Evolutionary conservation across 2,329 filamentous ascomycete species (phyloP).

Genomic region (Huntiella abstrusa): DNA sequence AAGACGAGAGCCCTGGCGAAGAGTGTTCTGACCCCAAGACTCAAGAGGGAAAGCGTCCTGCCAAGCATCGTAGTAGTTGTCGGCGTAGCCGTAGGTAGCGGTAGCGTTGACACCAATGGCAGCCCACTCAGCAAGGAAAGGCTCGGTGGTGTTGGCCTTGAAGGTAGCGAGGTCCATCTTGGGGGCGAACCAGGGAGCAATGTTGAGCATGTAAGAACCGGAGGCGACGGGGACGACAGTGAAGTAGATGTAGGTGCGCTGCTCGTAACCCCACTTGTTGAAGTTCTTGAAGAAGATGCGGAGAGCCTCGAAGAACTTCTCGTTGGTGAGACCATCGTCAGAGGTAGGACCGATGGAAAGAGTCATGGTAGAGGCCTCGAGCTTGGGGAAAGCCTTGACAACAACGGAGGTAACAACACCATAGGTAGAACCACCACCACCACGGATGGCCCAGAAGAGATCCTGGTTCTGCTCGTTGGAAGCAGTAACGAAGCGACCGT

Average conservation of each 20-base stretch:
- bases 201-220: conserved; percentile 17
- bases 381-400: conserved; percentile 19
- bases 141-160: conserved; percentile 17
- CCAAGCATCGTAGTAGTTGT: conserved; percentile 18
- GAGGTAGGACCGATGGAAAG: conserved; percentile 18
- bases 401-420: conserved; percentile 24
- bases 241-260: conserved; percentile 14
- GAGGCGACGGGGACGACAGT: conserved; percentile 14
- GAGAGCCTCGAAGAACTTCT: conserved; percentile 19
- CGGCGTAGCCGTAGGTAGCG: conserved; percentile 13
- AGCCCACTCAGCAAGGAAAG: conserved; percentile 18
- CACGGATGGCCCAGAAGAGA: conserved; percentile 30
- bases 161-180: conserved; percentile 16
- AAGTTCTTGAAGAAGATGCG: conserved; percentile 19
- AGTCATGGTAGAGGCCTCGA: conserved; percentile 18
- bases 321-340: conserved; percentile 18
- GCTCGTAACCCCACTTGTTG: conserved; percentile 13
- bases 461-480: conserved; percentile 24
- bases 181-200: conserved; percentile 16
- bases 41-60: conserved; percentile 13
- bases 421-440: conserved; percentile 26
- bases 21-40: conserved; percentile 8
- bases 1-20: conserved; percentile 17
- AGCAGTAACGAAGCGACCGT: conserved; percentile 25
- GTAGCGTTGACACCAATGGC: conserved; percentile 21